phyloP scores from a whole-genome alignment of 2,329 filamentous ascomycete genomes.

The Fusarium musae region DNA sequence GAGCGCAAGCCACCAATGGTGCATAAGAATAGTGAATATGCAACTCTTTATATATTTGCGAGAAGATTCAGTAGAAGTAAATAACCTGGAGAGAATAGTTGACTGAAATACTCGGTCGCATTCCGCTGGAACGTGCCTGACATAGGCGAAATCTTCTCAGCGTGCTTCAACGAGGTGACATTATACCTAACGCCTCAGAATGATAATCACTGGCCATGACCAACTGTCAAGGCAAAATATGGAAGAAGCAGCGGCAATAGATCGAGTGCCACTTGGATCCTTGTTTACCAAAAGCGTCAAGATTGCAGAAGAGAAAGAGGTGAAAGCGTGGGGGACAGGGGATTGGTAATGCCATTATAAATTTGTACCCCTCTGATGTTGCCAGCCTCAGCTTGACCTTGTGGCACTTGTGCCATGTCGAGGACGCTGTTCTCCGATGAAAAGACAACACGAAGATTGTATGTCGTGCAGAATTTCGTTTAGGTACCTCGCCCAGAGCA shows the following conservation, averaged over 20 bases:
- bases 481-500: background rate
- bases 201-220: background rate
- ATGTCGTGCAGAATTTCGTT: background rate
- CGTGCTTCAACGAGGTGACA: background rate
- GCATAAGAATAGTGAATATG: too few relatives aligned
- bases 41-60: rapidly evolving
- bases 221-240: background rate
- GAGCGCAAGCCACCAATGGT: background rate
- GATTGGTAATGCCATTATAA: background rate
- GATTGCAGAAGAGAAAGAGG: background rate
- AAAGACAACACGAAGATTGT: background rate
- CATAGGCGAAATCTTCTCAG: background rate
- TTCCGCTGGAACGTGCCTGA: too few relatives aligned
- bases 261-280: background rate
- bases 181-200: background rate
- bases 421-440: rapidly evolving
- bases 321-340: background rate
- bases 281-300: background rate
- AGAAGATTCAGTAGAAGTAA: rapidly evolving
- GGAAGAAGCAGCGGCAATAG: background rate
- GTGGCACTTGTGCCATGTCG: background rate
- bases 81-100: background rate
- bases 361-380: rapidly evolving
- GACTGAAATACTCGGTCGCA: background rate
- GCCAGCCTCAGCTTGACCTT: rapidly evolving